Evolutionary conservation across 148 eudicot genomes (phyloP).

Genomic region (Chenopodium album): DNA sequence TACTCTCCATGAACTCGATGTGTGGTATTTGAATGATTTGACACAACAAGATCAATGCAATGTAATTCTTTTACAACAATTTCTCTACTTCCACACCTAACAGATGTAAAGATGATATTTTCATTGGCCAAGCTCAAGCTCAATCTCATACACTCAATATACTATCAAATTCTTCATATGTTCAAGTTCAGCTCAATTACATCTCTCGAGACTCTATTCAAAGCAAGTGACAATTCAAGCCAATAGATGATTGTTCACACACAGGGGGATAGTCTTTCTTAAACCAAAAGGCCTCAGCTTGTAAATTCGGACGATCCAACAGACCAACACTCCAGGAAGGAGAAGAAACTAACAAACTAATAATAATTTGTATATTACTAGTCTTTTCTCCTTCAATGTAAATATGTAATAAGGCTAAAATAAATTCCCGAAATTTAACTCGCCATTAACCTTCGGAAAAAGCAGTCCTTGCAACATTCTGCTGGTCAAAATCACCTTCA

Average conservation of each 20-base stretch:
- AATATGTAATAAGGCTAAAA: background rate
- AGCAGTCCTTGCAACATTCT: background rate
- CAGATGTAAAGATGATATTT: too few relatives aligned
- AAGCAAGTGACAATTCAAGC: background rate
- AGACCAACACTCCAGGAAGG: background rate
- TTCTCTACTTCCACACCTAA: background rate
- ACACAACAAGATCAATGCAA: background rate
- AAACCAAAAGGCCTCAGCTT: background rate
- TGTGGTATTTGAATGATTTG: too few relatives aligned
- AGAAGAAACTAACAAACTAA: background rate
- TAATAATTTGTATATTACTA: background rate
- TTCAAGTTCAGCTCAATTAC: background rate
- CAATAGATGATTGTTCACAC: background rate
- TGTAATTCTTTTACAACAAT: too few relatives aligned
- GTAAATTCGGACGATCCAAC: background rate
- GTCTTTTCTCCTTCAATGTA: background rate
- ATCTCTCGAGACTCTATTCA: background rate
- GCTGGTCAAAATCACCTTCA: background rate
- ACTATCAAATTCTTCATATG: background rate
- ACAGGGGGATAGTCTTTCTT: background rate
- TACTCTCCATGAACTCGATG: background rate
- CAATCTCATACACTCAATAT: background rate
- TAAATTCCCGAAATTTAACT: background rate
- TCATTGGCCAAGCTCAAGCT: background rate
- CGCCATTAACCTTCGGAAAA: background rate